A percentile compares a stretch with the other conserved stretches of the same genome.
Conservation (phyloP, 2,329 filamentous ascomycete genomes). For the Claviceps sp. region DNA sequence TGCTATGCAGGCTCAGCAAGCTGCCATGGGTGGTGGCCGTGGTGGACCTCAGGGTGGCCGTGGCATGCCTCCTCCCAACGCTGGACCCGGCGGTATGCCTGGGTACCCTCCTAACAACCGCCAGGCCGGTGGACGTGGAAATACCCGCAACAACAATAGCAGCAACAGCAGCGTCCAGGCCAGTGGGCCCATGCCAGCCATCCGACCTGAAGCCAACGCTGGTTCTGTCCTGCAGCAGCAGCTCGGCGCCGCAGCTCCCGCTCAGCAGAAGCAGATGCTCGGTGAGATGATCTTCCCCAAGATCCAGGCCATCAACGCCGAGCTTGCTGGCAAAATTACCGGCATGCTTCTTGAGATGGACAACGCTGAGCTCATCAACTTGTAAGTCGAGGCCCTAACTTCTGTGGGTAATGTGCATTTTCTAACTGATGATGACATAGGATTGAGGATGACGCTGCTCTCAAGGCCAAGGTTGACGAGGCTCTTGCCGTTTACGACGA, state of each 20-base stretch:
- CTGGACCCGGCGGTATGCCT: constrained; percentile 33
- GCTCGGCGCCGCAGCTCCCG: constrained; percentile 42
- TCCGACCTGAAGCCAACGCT: constrained; percentile 24
- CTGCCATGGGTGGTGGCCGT: constrained; percentile 45
- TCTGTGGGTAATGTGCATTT: neutral
- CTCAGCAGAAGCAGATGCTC: constrained; percentile 96
- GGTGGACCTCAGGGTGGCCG: constrained; percentile 54
- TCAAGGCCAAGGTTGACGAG: constrained; percentile 93
- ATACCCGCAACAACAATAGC: constrained; percentile 13
- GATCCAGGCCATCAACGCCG: constrained; percentile 87
- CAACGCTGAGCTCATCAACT: constrained; percentile 80
- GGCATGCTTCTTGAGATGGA: constrained; percentile 99
- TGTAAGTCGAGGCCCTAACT: constrained; percentile 53
- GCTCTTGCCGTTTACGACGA: constrained; percentile 96
- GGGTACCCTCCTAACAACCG: constrained; percentile 45
- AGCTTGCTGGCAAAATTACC: constrained; percentile 97
- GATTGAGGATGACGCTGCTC: constrained; percentile 76
- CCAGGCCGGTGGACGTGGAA: constrained; percentile 35
- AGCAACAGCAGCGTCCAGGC: constrained; percentile 13
- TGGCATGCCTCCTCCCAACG: constrained; percentile 60
- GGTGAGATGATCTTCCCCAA: constrained; percentile 98
- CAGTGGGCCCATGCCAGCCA: constrained; percentile 34
- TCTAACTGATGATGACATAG: constrained; percentile 29
- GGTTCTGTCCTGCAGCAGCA: constrained; percentile 39
- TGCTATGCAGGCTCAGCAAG: constrained; percentile 64